phyloP scores from a whole-genome alignment of 1,284 basidiomycete genomes.

The Malassezia arunalokei region DNA sequence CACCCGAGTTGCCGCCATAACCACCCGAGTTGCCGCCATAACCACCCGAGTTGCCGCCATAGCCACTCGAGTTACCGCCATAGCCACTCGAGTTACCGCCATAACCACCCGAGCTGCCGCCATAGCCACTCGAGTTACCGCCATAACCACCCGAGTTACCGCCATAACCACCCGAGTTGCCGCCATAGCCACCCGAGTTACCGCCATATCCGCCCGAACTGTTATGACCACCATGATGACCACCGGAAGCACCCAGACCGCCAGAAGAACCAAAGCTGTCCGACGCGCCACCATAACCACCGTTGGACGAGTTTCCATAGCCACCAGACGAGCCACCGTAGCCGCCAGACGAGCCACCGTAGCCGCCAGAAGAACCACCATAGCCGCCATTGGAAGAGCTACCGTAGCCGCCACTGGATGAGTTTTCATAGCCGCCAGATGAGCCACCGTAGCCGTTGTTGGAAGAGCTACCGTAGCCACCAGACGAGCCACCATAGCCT shows the following conservation, averaged over 20 bases:
- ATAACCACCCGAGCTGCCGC: slow-evolving; percentile 1
- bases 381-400: slow-evolving; percentile 11
- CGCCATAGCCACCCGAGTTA: background rate
- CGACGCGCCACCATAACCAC: background rate
- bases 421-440: slow-evolving; percentile 7
- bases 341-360: slow-evolving; percentile 1
- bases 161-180: background rate
- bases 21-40: background rate
- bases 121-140: background rate
- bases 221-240: background rate
- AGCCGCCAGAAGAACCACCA: slow-evolving; percentile 11
- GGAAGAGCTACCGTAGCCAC: background rate
- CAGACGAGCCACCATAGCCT: background rate
- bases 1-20: background rate
- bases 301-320: background rate
- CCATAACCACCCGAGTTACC: slow-evolving; percentile 6
- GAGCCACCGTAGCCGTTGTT: background rate
- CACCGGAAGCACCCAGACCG: background rate
- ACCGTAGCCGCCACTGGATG: slow-evolving; percentile 5
- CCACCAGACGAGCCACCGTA: background rate
- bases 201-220: background rate
- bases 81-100: background rate
- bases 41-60: background rate
- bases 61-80: slow-evolving; percentile 1
- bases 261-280: slow-evolving; percentile 1